Conservation (phyloP, 768 basidiomycete species). For the Ramaria rubella region DNA sequence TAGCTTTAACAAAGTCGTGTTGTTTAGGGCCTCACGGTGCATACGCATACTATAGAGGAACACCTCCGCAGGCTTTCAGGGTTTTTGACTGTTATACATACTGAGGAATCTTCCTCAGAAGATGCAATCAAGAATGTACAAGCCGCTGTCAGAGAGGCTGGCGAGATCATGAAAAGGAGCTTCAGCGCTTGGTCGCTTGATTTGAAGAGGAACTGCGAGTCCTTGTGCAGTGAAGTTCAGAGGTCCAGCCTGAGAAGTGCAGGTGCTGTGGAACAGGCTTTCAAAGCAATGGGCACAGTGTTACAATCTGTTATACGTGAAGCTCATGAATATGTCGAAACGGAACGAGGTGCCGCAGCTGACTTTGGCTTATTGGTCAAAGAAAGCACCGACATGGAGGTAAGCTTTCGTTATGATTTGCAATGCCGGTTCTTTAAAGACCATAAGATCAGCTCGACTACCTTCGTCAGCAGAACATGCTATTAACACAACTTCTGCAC, state of each 20-base stretch:
- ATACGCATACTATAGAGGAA: slow-evolving; percentile 49
- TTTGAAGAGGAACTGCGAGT: slow-evolving; percentile 42
- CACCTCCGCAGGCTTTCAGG: slow-evolving; percentile 51
- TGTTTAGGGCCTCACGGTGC: slow-evolving; percentile 19
- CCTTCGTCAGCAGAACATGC: slow-evolving; percentile 64
- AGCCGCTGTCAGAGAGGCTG: slow-evolving; percentile 43
- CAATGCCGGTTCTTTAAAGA: neutral
- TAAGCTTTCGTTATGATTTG: slow-evolving; percentile 1
- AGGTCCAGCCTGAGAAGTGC: slow-evolving; percentile 40
- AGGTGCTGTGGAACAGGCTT: slow-evolving; percentile 45
- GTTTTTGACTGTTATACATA: slow-evolving; percentile 45
- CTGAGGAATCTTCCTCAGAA: slow-evolving; percentile 48
- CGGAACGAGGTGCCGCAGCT: slow-evolving; percentile 44
- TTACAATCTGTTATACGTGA: slow-evolving; percentile 56
- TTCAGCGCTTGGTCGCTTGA: slow-evolving; percentile 51
- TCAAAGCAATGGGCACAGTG: slow-evolving; percentile 51
- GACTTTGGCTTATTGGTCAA: slow-evolving; percentile 45
- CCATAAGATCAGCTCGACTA: slow-evolving; percentile 36
- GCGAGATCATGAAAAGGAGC: slow-evolving; percentile 45
- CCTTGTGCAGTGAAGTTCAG: slow-evolving; percentile 42
- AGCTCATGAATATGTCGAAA: slow-evolving; percentile 47
- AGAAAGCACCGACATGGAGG: slow-evolving; percentile 41
- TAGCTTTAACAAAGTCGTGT: neutral
- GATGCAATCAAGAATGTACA: slow-evolving; percentile 47
- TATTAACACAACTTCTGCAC: slow-evolving; percentile 53